These are phyloP conservation scores for Pseudogymnoascus sp. DNA, from an alignment of 2,329 filamentous ascomycete genomes.

Conservation along the genomic window DNA sequence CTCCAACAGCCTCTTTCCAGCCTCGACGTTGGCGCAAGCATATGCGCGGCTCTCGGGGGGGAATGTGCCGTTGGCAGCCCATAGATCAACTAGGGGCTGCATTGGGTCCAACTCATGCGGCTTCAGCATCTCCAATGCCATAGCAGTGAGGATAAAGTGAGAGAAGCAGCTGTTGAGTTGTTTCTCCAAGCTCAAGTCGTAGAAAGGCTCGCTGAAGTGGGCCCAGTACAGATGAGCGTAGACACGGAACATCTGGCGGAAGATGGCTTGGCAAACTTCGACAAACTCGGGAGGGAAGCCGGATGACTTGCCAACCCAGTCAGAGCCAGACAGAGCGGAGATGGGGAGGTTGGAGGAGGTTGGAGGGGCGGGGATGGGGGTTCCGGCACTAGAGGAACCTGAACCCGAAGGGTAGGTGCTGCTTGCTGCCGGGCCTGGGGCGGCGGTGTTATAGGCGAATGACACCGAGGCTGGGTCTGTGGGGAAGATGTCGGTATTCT, in stretches of 20 bases:
- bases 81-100: conserved; percentile 88
- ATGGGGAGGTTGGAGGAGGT: conserved; percentile 46
- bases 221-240: conserved; percentile 98
- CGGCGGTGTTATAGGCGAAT: conserved; percentile 54
- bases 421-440: conserved; percentile 48
- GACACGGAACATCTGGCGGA: conserved; percentile 97
- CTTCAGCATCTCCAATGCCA: conserved; percentile 73
- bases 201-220: conserved; percentile 79
- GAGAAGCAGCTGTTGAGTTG: conserved; percentile 83
- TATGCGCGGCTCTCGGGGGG: conserved; percentile 66
- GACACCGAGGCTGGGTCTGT: conserved; percentile 70
- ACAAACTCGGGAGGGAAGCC: conserved; percentile 89
- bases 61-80: conserved; percentile 81
- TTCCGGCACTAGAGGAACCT: conserved; percentile 28
- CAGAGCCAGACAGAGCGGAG: conserved; percentile 52
- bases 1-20: conserved; percentile 51
- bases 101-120: conserved; percentile 91
- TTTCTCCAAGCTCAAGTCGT: conserved; percentile 72
- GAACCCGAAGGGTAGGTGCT: conserved; percentile 46
- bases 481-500: conserved; percentile 82
- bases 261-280: conserved; percentile 84
- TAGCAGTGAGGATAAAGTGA: conserved; percentile 74
- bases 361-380: conserved; percentile 29
- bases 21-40: conserved; percentile 54
- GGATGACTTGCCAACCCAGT: conserved; percentile 85